These are phyloP conservation scores for Nitzschia putrida DNA, from an alignment of 108 stramenopile genomes.

Conservation along the genomic window DNA sequence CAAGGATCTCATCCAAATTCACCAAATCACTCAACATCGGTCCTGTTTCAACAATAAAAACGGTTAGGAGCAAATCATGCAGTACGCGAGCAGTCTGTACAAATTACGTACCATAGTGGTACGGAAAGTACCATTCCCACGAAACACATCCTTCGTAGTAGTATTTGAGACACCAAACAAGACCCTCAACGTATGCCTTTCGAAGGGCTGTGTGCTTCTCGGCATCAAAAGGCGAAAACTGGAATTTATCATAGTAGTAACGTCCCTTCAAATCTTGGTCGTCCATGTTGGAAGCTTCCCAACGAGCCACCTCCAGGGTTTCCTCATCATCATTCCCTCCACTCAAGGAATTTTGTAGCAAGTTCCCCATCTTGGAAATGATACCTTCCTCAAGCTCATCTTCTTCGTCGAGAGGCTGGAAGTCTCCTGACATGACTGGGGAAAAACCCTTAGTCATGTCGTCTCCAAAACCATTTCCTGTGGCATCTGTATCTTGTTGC, in stretches of 20 bases:
- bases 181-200: slow-evolving; percentile 88
- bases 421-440: slow-evolving; percentile 45
- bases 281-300: slow-evolving; percentile 27
- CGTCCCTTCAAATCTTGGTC: slow-evolving; percentile 78
- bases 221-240: slow-evolving; percentile 81
- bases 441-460: slow-evolving; percentile 20
- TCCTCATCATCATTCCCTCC: slow-evolving; percentile 28
- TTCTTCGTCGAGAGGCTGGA: slow-evolving; percentile 24
- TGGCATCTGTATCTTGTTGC: neutral
- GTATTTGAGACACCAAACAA: slow-evolving; percentile 97
- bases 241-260: slow-evolving; percentile 94
- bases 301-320: neutral
- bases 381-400: slow-evolving; percentile 48
- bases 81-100: neutral
- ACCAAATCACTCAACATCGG: slow-evolving; percentile 95
- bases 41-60: slow-evolving; percentile 43
- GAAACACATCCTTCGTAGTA: slow-evolving; percentile 88
- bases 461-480: neutral
- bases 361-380: slow-evolving; percentile 43
- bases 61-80: too few relatives aligned
- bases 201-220: slow-evolving; percentile 83
- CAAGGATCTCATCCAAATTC: slow-evolving; percentile 60
- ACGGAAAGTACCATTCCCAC: slow-evolving; percentile 99
- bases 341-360: slow-evolving; percentile 47
- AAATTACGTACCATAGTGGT: slow-evolving; percentile 82